Evolutionary conservation across 768 basidiomycete species (phyloP), one percentile per base, ranked within the genome.

Genomic region (Suillus subalutaceus): DNA sequence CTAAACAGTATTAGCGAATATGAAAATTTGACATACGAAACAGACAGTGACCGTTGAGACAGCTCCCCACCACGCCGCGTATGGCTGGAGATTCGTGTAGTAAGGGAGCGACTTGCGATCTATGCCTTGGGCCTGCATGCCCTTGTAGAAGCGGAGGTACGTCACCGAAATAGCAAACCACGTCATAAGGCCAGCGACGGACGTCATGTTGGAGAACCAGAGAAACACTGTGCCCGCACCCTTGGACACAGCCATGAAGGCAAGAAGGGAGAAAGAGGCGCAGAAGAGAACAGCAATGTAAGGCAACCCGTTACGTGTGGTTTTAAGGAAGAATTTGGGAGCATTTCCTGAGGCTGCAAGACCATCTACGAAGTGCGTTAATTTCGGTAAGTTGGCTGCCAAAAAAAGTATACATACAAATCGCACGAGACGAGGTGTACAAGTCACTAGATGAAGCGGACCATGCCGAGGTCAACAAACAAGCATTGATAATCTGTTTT

Each of bases 381-480:
- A 63, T 56, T 32, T 56, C 37, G 61, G 64, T 35, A 43, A 41
- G 8, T 26, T 44, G 60, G 53, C 20, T n/a, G 20, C 32, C 26
- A 50, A 9, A 4, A n/a, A 9, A 6, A 43, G 18, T 38, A 50
- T 35, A 82, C 90, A 71, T 68, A 92, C 91, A 96, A 10, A 98
- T 83, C 0, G 91, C 92, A 63, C 92, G 88, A 20, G 94, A 95
- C 56, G 90, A 90, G 4, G 94, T 96, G 79, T 94, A 97, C 56
- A 97, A 76, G 74, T 97, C 94, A 75, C 90, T 92, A 30, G 90
- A 90, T 6, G 92, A 93, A 41, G 96, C 95, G 32, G 95, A 97
- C 90, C 93, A 96, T 6, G 96, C 95, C 3, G 94, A 93, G 46
- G 91, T 93, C 68, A 99, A 79, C 16, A 97, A 82, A 74, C 86